Evolutionary conservation across 208 protist genomes (phyloP).

Genomic region (Acanthamoeba sp.): DNA sequence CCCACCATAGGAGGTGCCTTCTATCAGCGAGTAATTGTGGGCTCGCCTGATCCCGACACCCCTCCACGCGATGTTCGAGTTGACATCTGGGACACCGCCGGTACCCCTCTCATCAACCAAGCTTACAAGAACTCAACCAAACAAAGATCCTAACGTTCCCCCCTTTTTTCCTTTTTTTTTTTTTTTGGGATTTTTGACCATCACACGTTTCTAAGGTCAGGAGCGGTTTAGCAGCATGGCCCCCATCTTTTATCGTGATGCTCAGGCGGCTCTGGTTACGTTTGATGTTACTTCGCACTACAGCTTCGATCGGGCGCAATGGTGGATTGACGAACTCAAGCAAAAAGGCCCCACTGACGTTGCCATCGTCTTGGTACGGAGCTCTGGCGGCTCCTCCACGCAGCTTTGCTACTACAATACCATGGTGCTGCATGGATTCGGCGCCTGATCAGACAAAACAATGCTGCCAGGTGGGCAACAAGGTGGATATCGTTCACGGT

Average conservation of each 20-base stretch:
- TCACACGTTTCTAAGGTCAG: background rate
- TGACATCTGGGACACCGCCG: constrained; percentile 12
- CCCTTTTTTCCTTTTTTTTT: background rate
- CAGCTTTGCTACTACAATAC: no score
- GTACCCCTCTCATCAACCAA: background rate
- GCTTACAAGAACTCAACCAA: no score
- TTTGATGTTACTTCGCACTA: constrained; percentile 17
- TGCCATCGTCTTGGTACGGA: background rate
- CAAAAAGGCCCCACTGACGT: background rate
- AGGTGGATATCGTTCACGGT: background rate
- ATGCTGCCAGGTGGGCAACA: background rate
- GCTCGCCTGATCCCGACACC: background rate
- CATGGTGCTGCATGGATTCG: no score
- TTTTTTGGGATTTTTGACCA: no score
- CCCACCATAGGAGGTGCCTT: background rate
- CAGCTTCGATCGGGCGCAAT: constrained; percentile 23
- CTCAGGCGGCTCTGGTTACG: background rate
- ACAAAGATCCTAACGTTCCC: no score
- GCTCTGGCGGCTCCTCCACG: no score
- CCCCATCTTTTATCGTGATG: background rate
- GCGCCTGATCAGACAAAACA: no score
- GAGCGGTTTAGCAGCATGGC: constrained; percentile 3
- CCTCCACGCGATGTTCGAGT: background rate
- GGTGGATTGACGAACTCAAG: constrained; percentile 23
- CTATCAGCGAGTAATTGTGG: background rate